phyloP scores from a whole-genome alignment of 345 rosid genomes.

The Lepidium didymum region DNA sequence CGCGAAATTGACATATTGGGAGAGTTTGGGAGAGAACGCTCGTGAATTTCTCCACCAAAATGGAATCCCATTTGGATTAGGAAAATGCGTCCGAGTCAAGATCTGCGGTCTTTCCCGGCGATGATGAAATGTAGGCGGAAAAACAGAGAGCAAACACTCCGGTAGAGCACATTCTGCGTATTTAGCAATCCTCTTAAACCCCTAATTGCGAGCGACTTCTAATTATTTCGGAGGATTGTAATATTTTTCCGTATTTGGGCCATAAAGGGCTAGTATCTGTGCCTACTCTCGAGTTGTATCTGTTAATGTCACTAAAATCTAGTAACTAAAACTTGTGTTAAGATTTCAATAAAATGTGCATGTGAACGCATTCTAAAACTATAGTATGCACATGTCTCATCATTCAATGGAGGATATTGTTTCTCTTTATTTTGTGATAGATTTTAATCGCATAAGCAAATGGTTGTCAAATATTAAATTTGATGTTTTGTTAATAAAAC shows the following conservation, averaged over 20 bases:
- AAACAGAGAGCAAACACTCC: conserved; percentile 8
- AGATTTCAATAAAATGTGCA: no score
- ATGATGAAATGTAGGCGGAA: conserved; percentile 13
- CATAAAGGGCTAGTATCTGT: not conserved
- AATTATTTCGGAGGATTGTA: not conserved
- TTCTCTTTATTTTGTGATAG: no score
- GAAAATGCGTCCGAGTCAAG: conserved; percentile 1
- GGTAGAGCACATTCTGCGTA: conserved; percentile 3
- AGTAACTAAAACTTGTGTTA: no score
- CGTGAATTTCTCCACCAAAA: conserved; percentile 14
- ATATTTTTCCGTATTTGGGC: not conserved
- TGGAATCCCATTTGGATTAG: not conserved
- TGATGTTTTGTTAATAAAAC: no score
- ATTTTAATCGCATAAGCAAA: no score
- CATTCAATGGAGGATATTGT: no score
- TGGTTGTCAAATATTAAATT: no score
- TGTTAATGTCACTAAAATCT: no score
- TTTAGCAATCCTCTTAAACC: not conserved
- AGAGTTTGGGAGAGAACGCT: conserved; percentile 18
- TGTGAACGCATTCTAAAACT: no score
- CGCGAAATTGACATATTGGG: conserved; percentile 4
- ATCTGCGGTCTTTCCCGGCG: conserved; percentile 14
- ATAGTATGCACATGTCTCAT: no score
- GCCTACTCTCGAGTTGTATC: no score
- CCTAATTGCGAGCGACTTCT: not conserved